Base-by-base conservation (phyloP, 2,329 filamentous ascomycete genomes). In the Aspergillus viridinutans region DNA sequence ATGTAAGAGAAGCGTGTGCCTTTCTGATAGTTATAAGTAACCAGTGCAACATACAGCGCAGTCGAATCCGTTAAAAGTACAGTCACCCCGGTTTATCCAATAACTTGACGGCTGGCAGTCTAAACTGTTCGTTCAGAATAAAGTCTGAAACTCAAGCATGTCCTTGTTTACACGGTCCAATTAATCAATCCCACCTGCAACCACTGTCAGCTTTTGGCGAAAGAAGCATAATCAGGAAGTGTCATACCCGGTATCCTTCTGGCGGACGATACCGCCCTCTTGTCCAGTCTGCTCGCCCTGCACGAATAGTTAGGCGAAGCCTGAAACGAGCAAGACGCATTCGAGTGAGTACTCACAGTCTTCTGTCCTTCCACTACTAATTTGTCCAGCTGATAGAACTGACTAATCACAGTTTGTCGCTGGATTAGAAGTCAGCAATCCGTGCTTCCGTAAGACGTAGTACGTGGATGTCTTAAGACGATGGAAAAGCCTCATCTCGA, bases 351-450 rank as follows among this genome's bases (percentile, higher is more conserved):
- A 78, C 83, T 63, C 82, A 90, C 88, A 67, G 88, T 85, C 74
- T 90, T 88, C 58, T 90, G 88, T 20, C 90, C 90, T 76, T 99
- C 94, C 0, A 99, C 90, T 14, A 99, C 94, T 75, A 99, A 83
- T 70, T 86, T 83, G 71, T 97, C 92, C 61, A 95, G 76, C 77
- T 97, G 90, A 79, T 90, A 97, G 78, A 97, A 97, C 72, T 96
- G 90, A 72, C 92, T 95, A 70, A 99, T 85, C 52, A 94, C 83
- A 10, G 93, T 95, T 88, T 97, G 94, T 72, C 94, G 88, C 94
- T 97, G 79, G 67, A 58, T 29, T n/a, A 45, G 9, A 52, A 12
- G 71, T 83, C 60, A 83, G 69, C 25, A 49, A 57, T 17, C 23
- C 17, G 26, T 50, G n/a, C 21, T 26, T 23, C 45, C 29, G 32